Base-by-base conservation (phyloP, 2,329 filamentous ascomycete species). In the Diplocarpon mali region DNA sequence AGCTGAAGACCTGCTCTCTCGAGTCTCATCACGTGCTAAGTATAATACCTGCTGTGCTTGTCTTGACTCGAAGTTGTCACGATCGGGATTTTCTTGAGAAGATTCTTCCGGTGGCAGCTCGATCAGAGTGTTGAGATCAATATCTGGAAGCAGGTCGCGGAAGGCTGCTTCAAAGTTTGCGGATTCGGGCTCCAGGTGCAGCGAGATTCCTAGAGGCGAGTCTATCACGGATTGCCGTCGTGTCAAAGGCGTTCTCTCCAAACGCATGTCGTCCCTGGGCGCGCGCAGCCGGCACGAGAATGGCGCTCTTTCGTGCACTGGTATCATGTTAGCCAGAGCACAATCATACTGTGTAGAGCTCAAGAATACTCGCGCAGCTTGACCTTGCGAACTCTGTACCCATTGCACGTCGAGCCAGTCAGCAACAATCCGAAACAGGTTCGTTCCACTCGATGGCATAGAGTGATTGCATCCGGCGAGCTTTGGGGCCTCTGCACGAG, bases 231-330 rank as follows among this genome's bases (percentile, higher is more conserved):
- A 40, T 37, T 14, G 37, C 46, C 65, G 56, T 28, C 65, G 56
- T 28, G 65, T 67, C 41, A 67, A 54, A 35, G 65, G 64, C 41
- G 64, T 67, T 38, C 65, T 57, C 35, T 59, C 59, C n/a, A 65
- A 52, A 51, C 65, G 66, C 2, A 47, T 64, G 57, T 47, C 64
- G 65, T 43, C 60, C 59, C 41, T 66, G 49, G 44, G 64, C 45
- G 56, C 57, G 49, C 65, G 67, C 55, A 64, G 60, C 29, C 60
- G 48, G 47, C 65, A 67, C 38, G 54, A 53, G 65, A n/a, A n/a
- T n/a, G 65, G 41, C 59, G 61, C 50, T 65, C 64, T 55, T 67
- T 67, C 12, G 65, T 65, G 48, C 65, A 67, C 65, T 67, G 14
- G 30, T 15, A 2, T 14, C 29, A 13, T 11, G 5, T 38, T 12